Percentiles rank a stretch among this genome's conserved stretches.
Evolutionary conservation across 352 stramenopile genomes (phyloP).

Genomic region (Phytophthora pisi): DNA sequence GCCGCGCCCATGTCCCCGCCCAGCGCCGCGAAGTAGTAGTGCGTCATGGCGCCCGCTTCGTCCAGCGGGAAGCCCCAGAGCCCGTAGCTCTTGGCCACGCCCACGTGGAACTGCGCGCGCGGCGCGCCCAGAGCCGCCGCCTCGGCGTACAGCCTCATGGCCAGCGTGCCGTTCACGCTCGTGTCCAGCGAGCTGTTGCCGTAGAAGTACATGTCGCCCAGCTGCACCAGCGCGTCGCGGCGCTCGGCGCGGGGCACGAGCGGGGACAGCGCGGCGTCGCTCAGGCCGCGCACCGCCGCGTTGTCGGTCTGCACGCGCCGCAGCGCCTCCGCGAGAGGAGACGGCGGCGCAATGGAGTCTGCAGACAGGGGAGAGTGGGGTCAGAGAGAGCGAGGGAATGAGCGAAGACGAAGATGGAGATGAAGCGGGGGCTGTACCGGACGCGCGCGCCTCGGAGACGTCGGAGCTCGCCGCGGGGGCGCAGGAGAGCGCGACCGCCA

Average conservation of each 20-base stretch:
- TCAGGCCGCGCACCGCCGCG: constrained; percentile 46
- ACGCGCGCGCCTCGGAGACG: constrained; percentile 30
- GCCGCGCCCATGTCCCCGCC: constrained; percentile 63
- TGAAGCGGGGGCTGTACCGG: constrained; percentile 15
- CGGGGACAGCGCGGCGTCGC: constrained; percentile 45
- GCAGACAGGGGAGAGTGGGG: neutral
- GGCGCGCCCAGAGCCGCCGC: constrained; percentile 63
- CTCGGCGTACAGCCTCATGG: constrained; percentile 67
- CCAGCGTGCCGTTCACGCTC: constrained; percentile 71
- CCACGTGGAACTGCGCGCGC: constrained; percentile 84
- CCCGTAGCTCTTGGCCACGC: constrained; percentile 83
- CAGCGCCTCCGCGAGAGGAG: constrained; percentile 32
- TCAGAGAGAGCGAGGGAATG: constrained; percentile 3
- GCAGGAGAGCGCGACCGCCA: constrained; percentile 13
- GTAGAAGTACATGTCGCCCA: constrained; percentile 83
- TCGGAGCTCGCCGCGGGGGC: constrained; percentile 16
- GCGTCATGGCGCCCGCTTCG: constrained; percentile 66
- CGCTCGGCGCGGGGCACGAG: constrained; percentile 36
- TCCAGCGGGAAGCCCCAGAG: constrained; percentile 77
- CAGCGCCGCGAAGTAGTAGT: constrained; percentile 88
- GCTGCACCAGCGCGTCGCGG: constrained; percentile 65
- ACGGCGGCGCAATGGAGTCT: constrained; percentile 35
- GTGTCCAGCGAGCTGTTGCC: constrained; percentile 67
- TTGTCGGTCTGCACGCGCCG: constrained; percentile 33
- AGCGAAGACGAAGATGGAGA: neutral